Evolutionary conservation across 2,329 filamentous ascomycete genomes (phyloP).

Genomic region (Aspergillus arachidicola): DNA sequence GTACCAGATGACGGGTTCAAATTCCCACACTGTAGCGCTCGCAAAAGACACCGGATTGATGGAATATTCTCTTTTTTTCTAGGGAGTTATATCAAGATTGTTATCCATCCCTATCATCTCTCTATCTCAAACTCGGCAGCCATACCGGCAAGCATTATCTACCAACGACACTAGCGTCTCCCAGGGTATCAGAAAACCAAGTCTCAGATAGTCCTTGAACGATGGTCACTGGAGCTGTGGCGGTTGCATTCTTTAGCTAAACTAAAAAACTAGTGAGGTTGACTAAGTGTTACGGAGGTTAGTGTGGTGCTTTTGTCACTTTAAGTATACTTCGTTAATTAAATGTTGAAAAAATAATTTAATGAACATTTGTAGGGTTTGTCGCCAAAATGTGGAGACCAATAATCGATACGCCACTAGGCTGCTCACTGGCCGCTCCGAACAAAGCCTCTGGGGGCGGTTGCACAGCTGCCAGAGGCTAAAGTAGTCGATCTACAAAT

Average conservation of each 20-base stretch:
- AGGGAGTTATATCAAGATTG: not conserved
- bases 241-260: conserved; percentile 14
- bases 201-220: conserved; percentile 11
- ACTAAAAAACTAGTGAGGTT: conserved; percentile 13
- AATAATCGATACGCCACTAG: conserved; percentile 17
- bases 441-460: conserved; percentile 14
- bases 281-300: conserved; percentile 10
- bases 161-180: not conserved
- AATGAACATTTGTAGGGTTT: conserved; percentile 1
- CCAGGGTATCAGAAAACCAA: not conserved
- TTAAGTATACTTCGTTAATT: conserved; percentile 4
- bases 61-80: conserved; percentile 1
- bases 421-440: conserved; percentile 13
- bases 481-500: conserved; percentile 22
- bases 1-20: not conserved
- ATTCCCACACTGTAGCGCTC: not conserved
- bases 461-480: conserved; percentile 5
- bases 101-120: not conserved
- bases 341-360: not conserved
- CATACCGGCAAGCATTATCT: conserved; percentile 1
- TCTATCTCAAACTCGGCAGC: not conserved
- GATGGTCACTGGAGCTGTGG: conserved; percentile 16
- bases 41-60: not conserved
- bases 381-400: conserved; percentile 10
- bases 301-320: conserved; percentile 20